Evolutionary conservation across 78 protist species (phyloP), one percentile per base, ranked within the genome.

Genomic region (Dictyostelium firmibasis): DNA sequence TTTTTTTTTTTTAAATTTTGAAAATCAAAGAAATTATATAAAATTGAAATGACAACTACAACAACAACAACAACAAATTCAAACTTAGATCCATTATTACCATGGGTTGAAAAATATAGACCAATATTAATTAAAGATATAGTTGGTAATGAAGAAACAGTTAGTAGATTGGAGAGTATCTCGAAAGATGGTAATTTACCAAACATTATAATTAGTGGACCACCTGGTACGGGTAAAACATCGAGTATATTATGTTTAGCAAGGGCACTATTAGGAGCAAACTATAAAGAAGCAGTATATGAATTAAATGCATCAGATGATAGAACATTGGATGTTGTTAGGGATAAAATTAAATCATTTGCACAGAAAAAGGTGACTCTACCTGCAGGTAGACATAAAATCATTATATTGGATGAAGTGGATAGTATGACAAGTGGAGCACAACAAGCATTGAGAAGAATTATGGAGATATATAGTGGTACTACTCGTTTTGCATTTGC

Each of bases 151-250:
- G 97, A 96, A 81, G 99, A 98, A 25, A 92, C 96, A 41, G 96
- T 92, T 23, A 69, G 72, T 16, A 43, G 96, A 75, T 84, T 92
- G 50, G 86, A 92, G 23, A 53, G 85, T 79, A 92, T 92, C 43
- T 75, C 96, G 75, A 60, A 43, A 23, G 96, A 92, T 84, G 96
- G 96, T 67, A 92, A 92, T 85, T 53, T 98, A 77, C 99, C 99
- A 27, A 99, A 99, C 70, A 85, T 99, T 50, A 85, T 99, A 16
- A 98, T 99, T 79, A 98, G 98, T 83, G 92, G 99, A 1, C 99
- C 99, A 2, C 99, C 99, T 1, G 99, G 99, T 23, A 98, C 98
- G n/a, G 99, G 99, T 3, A 99, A 99, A 92, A 99, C 99, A 2
- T 95, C 99, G 29, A 91, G 98, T 44, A 98, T 99, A 50, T 97